phyloP scores from a whole-genome alignment of 1,284 basidiomycete species.

The Coriolopsis trogii region DNA sequence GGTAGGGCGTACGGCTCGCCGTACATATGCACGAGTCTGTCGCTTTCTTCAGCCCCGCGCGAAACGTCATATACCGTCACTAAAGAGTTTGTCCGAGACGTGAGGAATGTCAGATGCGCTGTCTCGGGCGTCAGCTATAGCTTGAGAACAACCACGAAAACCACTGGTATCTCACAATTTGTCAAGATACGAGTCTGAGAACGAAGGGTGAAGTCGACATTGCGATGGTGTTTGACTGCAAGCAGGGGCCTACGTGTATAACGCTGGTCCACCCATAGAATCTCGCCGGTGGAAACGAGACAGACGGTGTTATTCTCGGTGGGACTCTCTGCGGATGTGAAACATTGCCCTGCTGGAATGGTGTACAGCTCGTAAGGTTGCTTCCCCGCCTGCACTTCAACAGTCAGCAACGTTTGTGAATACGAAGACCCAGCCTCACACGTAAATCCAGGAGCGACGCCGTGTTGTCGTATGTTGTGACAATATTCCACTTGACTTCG shows the following conservation, averaged over 20 bases:
- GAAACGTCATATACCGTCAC: slow-evolving; percentile 66
- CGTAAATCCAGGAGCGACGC: slow-evolving; percentile 50
- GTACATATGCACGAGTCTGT: slow-evolving; percentile 46
- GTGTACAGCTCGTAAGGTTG: slow-evolving; percentile 37
- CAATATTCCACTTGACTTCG: slow-evolving; percentile 20
- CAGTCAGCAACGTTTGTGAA: background rate
- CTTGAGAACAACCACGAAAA: background rate
- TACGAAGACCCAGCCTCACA: slow-evolving; percentile 35
- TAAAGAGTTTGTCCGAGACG: slow-evolving; percentile 58
- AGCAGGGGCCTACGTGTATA: slow-evolving; percentile 57
- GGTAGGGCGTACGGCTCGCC: slow-evolving; percentile 49
- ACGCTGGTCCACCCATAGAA: slow-evolving; percentile 71
- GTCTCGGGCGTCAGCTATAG: background rate
- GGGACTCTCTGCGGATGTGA: slow-evolving; percentile 56
- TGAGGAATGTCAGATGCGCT: slow-evolving; percentile 54
- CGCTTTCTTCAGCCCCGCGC: slow-evolving; percentile 30
- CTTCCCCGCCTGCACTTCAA: slow-evolving; percentile 29
- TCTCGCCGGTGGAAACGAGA: slow-evolving; percentile 57
- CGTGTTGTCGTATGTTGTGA: slow-evolving; percentile 36
- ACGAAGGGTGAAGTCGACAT: slow-evolving; percentile 58
- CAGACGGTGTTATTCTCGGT: slow-evolving; percentile 47
- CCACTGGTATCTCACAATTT: slow-evolving; percentile 37
- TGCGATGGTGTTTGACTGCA: slow-evolving; percentile 61
- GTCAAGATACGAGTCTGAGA: slow-evolving; percentile 40
- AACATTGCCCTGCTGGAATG: slow-evolving; percentile 38